Evolutionary conservation across 208 protist species (phyloP).

Genomic region (Wallacemonas sp.): DNA sequence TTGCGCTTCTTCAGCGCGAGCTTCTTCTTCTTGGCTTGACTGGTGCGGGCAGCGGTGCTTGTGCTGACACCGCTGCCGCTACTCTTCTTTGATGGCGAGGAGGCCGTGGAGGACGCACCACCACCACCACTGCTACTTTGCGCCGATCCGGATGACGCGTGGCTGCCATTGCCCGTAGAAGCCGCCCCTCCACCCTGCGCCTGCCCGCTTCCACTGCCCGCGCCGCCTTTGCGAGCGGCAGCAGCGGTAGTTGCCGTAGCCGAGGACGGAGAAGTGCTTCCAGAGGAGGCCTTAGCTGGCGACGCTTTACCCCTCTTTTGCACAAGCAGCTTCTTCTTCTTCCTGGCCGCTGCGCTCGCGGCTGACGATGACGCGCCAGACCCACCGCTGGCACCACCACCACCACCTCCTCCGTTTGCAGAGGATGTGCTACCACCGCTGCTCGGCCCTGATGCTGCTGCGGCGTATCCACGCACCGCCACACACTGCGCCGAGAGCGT

Average conservation of each 20-base stretch:
- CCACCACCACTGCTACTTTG: not conserved
- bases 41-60: not conserved
- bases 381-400: not conserved
- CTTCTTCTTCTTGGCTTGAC: constrained; percentile 17
- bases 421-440: not conserved
- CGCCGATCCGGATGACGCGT: too few relatives aligned
- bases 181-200: not conserved
- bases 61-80: not conserved
- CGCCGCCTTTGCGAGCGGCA: not conserved
- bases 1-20: constrained; percentile 8
- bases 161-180: too few relatives aligned
- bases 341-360: not conserved
- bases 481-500: not conserved
- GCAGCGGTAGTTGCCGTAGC: not conserved
- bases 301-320: not conserved
- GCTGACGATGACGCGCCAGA: not conserved
- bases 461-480: constrained; percentile 1
- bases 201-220: not conserved
- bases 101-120: not conserved
- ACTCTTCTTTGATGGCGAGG: not conserved
- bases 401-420: too few relatives aligned
- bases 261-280: too few relatives aligned
- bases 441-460: not conserved
- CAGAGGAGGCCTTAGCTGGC: too few relatives aligned
- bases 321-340: not conserved